Percentiles rank a stretch among this genome's conserved stretches.
These are phyloP conservation scores for Chaetomium globosum DNA, from an alignment of 2,329 filamentous ascomycete genomes.

Conservation along the genomic window DNA sequence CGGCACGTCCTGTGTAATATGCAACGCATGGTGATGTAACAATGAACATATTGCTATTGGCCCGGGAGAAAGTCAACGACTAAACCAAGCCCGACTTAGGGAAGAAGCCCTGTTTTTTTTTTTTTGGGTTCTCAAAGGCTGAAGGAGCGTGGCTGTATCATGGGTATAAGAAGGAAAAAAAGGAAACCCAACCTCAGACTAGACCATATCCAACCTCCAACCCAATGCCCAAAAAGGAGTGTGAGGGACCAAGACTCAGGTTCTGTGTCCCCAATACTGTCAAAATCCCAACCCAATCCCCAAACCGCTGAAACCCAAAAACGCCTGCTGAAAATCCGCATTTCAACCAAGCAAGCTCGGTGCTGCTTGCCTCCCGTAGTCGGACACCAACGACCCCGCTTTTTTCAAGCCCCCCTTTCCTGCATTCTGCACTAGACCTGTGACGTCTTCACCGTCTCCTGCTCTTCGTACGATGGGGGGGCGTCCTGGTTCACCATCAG, in stretches of 20 bases:
- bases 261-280: not conserved
- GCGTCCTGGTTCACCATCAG: slow-evolving; percentile 49
- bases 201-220: not conserved
- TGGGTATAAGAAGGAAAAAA: slow-evolving; percentile 18
- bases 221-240: slow-evolving; percentile 14
- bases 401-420: not conserved
- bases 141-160: slow-evolving; percentile 2
- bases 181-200: slow-evolving; percentile 3
- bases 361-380: not conserved
- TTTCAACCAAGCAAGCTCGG: not conserved
- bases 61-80: not conserved
- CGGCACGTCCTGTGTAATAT: not conserved
- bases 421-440: slow-evolving; percentile 8
- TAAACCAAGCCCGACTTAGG: not conserved
- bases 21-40: not conserved
- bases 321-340: slow-evolving; percentile 13
- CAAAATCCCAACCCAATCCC: not conserved
- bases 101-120: not conserved
- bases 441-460: slow-evolving; percentile 22
- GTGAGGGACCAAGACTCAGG: not conserved
- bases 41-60: not conserved
- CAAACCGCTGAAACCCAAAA: slow-evolving; percentile 1
- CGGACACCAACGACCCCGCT: not conserved
- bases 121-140: slow-evolving; percentile 8
- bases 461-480: slow-evolving; percentile 39